Conservation (phyloP, 306 rosid species). For the Arachis stenosperma region DNA sequence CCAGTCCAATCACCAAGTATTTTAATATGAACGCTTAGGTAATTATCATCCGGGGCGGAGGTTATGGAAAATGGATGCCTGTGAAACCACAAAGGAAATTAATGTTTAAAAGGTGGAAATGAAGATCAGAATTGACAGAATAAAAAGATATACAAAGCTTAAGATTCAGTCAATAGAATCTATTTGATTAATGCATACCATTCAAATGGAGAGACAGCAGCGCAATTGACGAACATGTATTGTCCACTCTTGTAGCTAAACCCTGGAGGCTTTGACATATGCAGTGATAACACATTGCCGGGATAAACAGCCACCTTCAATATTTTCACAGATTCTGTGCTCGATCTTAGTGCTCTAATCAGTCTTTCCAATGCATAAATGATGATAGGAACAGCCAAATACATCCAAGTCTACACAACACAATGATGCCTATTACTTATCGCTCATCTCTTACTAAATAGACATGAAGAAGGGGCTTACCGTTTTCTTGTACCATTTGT, state of each 20-base stretch:
- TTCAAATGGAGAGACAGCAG: slow-evolving; percentile 65
- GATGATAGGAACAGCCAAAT: slow-evolving; percentile 55
- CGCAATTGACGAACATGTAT: slow-evolving; percentile 65
- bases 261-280: slow-evolving; percentile 68
- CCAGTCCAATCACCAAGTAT: slow-evolving; percentile 66
- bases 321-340: slow-evolving; percentile 51
- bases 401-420: slow-evolving; percentile 58
- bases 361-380: slow-evolving; percentile 53
- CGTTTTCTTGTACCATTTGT: slow-evolving; percentile 71
- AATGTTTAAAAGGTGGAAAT: too few species aligned
- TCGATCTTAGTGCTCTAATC: slow-evolving; percentile 55
- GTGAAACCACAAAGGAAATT: slow-evolving; percentile 1
- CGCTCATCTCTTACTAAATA: slow-evolving; percentile 21
- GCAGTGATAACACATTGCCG: slow-evolving; percentile 62
- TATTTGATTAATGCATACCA: slow-evolving; percentile 45
- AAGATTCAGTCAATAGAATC: too few species aligned
- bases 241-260: slow-evolving; percentile 68
- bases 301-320: slow-evolving; percentile 68
- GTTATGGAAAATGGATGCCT: slow-evolving; percentile 86
- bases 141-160: too few species aligned
- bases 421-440: slow-evolving; percentile 20
- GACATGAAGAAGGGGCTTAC: slow-evolving; percentile 43
- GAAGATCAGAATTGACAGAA: not conserved
- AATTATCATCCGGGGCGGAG: slow-evolving; percentile 69
- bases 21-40: slow-evolving; percentile 70